Evolutionary conservation across 345 rosid genomes (phyloP).

Genomic region (Dovyalis caffra): DNA sequence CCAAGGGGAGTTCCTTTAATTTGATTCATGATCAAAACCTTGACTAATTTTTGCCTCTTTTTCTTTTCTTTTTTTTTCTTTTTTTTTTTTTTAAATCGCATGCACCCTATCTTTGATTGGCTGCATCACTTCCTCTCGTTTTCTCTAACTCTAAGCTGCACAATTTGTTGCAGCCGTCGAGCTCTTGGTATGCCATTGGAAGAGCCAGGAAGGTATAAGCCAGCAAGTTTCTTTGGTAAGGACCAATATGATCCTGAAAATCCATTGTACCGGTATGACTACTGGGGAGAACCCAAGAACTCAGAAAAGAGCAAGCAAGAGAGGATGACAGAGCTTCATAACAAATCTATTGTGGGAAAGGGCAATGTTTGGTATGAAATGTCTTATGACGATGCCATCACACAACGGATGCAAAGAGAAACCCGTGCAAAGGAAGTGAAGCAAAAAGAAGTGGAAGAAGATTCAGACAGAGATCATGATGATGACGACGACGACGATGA

Average conservation of each 20-base stretch:
- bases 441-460: slow-evolving; percentile 33
- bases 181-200: slow-evolving; percentile 87
- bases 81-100: too few species aligned
- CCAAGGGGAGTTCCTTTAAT: too few species aligned
- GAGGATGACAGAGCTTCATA: slow-evolving; percentile 70
- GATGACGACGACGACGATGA: slow-evolving; percentile 39
- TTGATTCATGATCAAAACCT: too few species aligned
- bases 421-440: slow-evolving; percentile 31
- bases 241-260: slow-evolving; percentile 85
- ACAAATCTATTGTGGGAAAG: slow-evolving; percentile 83
- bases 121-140: not conserved
- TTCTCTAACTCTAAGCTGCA: not conserved
- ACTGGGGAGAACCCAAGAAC: slow-evolving; percentile 94
- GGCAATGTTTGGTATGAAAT: slow-evolving; percentile 77
- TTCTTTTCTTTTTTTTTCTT: too few species aligned
- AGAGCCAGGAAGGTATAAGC: slow-evolving; percentile 89
- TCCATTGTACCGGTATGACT: slow-evolving; percentile 76
- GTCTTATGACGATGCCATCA: slow-evolving; percentile 73
- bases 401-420: slow-evolving; percentile 58
- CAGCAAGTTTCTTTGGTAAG: slow-evolving; percentile 76
- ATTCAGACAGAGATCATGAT: slow-evolving; percentile 13
- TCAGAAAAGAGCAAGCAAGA: slow-evolving; percentile 80
- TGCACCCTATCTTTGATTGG: not conserved
- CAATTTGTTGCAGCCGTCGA: slow-evolving; percentile 54
- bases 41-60: too few species aligned